Percentiles rank a stretch among this genome's conserved stretches.
Conservation (phyloP, 2,329 filamentous ascomycete species). For the Nemania sp. region DNA sequence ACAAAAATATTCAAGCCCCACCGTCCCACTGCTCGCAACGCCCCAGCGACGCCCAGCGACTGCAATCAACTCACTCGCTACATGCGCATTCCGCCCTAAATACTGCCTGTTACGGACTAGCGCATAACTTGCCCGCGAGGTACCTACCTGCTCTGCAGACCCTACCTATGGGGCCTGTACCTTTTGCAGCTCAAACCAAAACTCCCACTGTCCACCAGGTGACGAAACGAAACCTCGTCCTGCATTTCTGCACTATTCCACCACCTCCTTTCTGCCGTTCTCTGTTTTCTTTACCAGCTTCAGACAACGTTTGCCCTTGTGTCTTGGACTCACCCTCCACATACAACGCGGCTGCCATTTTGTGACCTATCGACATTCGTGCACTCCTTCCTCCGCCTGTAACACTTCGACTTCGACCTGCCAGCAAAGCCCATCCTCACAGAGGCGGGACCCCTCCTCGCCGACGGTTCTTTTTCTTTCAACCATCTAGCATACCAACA, state of each 20-base stretch:
- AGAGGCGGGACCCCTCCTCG: conserved; percentile 20
- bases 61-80: too few species aligned
- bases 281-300: conserved; percentile 30
- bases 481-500: conserved; percentile 9
- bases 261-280: conserved; percentile 33
- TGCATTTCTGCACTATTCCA: conserved; percentile 35
- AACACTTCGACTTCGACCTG: conserved; percentile 4
- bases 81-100: neutral
- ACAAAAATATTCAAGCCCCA: conserved; percentile 36
- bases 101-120: neutral
- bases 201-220: conserved; percentile 30
- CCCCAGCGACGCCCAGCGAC: too few species aligned
- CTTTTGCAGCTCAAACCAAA: conserved; percentile 19
- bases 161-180: conserved; percentile 9
- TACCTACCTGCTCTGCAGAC: neutral
- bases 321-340: conserved; percentile 32
- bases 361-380: conserved; percentile 20
- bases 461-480: conserved; percentile 22
- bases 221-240: conserved; percentile 32
- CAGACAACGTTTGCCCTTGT: conserved; percentile 23
- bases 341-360: conserved; percentile 17
- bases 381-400: conserved; percentile 26
- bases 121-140: too few species aligned
- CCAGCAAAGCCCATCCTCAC: conserved; percentile 6
- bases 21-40: conserved; percentile 18